Conservation (phyloP, 1,284 basidiomycete genomes). For the Cryptococcus sp. region DNA sequence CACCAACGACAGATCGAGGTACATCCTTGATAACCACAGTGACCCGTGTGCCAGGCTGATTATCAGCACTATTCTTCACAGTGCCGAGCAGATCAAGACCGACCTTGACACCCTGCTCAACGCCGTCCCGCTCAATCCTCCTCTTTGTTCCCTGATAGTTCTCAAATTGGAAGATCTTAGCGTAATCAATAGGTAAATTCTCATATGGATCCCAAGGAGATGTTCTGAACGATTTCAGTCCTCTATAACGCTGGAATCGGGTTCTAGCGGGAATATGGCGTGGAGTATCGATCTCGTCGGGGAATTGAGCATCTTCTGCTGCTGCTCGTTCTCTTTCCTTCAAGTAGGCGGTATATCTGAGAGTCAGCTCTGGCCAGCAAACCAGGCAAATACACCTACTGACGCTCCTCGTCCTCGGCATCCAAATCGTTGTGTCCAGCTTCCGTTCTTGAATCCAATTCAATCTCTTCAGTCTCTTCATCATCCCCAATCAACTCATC, state of each 20-base stretch:
- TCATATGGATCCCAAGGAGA: slow-evolving; percentile 98
- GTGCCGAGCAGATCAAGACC: slow-evolving; percentile 16
- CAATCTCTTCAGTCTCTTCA: slow-evolving; percentile 65
- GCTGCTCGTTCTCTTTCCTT: slow-evolving; percentile 56
- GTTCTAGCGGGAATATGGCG: slow-evolving; percentile 74
- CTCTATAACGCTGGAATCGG: slow-evolving; percentile 91
- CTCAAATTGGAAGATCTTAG: slow-evolving; percentile 94
- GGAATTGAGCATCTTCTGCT: slow-evolving; percentile 77
- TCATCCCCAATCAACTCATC: slow-evolving; percentile 29
- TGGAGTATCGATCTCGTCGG: slow-evolving; percentile 97
- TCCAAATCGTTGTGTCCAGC: slow-evolving; percentile 52
- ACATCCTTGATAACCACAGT: slow-evolving; percentile 68
- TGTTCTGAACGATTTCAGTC: slow-evolving; percentile 86
- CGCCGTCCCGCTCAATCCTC: slow-evolving; percentile 62
- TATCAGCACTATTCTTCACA: slow-evolving; percentile 4
- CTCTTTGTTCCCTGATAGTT: slow-evolving; percentile 84
- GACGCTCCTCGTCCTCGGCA: slow-evolving; percentile 72
- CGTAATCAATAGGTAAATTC: slow-evolving; percentile 91
- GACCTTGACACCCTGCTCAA: slow-evolving; percentile 67
- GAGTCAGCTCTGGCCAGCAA: not conserved
- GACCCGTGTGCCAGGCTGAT: slow-evolving; percentile 72
- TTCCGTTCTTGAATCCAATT: slow-evolving; percentile 48
- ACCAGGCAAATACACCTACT: slow-evolving; percentile 55
- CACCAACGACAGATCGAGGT: slow-evolving; percentile 54
- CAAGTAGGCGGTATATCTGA: slow-evolving; percentile 66